Base-by-base conservation (phyloP, 2,329 filamentous ascomycete species). In the Xylariaceae sp. region DNA sequence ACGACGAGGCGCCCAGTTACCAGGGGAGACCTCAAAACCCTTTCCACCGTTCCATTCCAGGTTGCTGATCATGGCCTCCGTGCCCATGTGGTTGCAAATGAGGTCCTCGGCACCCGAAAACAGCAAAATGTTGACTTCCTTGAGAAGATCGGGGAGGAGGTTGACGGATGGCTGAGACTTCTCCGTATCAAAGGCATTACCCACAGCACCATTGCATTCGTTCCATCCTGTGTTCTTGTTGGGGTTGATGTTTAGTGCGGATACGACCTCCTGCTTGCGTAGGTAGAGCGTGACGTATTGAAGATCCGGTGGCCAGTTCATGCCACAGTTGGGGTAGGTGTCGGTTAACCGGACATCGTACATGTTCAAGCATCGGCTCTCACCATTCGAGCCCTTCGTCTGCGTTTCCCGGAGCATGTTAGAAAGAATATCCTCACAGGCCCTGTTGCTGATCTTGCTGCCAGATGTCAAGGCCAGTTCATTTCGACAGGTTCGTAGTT, bases 231-330 rank as follows among this genome's bases (percentile, higher is more conserved):
- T 89, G 65, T 84, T 86, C 73, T 95, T 96, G 67, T 88, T 88
- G 0, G 80, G 71, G 69, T 91, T 89, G 73, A 99, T 84, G 72
- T 99, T 89, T 42, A 99, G 80, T 0, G 94, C 94, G 3, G 80
- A 70, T 30, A 84, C 79, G 11, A 99, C 94, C 52, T 96, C 91
- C n/a, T 79, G 70, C 58, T 87, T 87, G 59, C 90, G 88, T 55
- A 99, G 83, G 73, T 97, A 99, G 0, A 92, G 90, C 4, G 85
- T 90, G 18, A 99, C 83, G 53, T 82, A 72, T 51, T 75, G 74
- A 69, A 99, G 80, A 75, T 99, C 94, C 64, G 92, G 89, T 37
- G 94, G 94, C 95, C 95, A 99, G 77, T 92, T 93, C 92, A 96
- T 96, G 66, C 94, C 94, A 73, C 94, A 99, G 63, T 87, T 88